Base-by-base conservation (phyloP, 1,284 basidiomycete species). In the Ustilago trichophora region DNA sequence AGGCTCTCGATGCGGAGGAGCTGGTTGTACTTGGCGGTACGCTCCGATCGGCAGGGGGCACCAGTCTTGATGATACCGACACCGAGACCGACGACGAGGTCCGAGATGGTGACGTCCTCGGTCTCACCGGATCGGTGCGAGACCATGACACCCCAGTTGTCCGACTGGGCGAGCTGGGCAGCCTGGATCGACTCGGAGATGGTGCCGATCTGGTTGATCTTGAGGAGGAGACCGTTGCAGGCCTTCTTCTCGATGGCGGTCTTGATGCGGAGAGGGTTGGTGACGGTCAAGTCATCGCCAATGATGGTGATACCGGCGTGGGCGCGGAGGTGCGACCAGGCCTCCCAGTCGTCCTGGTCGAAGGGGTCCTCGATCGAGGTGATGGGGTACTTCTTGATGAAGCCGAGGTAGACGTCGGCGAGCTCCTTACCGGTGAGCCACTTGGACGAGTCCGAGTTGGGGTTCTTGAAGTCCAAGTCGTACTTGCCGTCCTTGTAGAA, bases 401-500 rank as follows among this genome's bases (percentile, higher is more conserved):
- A 80, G 67, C 76, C 83, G 80, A 94, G 84, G 87, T 98, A 99
- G 81, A 95, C 86, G 59, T 95, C 91, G 33, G 93, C 94, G 75
- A 99, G 92, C 85, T 98, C 88, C 67, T 87, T 85, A 76, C 95
- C 95, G 32, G 91, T 85, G 84, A 98, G 90, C 92, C 92, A 97
- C 85, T 98, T 83, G 85, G 88, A 90, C 42, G 91, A 87, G 85
- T 98, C 95, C 67, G 94, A 98, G 87, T 98, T 96, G 83, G 95
- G 91, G 89, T 98, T 98, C 88, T 98, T 93, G 88, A 95, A 97
- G 87, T 98, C 94, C 65, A 98, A 86, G 83, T 98, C 95, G 85
- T 99, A 98, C 87, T 98, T 98, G 82, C 94, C 95, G 19, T 98
- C 93, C 89, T 98, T 98, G 91, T 93, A 99, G 87, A 99, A 98